Conservation (phyloP, 352 stramenopile genomes). For the Poterioochromonas sp. region DNA sequence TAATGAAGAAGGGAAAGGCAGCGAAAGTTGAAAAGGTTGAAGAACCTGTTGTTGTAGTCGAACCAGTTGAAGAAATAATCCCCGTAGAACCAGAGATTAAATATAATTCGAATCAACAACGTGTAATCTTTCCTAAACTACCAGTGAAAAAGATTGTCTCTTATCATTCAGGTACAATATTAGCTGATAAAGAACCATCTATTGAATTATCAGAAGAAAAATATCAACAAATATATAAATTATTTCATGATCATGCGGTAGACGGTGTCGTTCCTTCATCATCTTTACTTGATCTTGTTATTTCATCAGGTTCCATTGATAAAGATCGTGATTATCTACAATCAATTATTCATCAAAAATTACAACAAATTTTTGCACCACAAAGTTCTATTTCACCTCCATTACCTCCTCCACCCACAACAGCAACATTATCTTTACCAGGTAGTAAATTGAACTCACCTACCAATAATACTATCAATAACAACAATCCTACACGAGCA, state of each 20-base stretch:
- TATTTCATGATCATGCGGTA: background rate
- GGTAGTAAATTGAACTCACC: too few relatives aligned
- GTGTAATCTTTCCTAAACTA: background rate
- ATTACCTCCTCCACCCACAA: background rate
- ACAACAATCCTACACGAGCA: background rate
- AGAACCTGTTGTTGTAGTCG: too few relatives aligned
- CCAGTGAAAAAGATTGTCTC: background rate
- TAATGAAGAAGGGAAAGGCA: too few relatives aligned
- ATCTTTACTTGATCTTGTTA: background rate
- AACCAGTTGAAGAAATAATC: too few relatives aligned
- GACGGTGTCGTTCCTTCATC: background rate
- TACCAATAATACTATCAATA: background rate
- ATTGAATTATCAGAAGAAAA: background rate
- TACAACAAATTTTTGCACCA: background rate
- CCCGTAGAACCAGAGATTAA: too few relatives aligned
- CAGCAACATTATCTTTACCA: background rate
- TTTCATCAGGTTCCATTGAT: too few relatives aligned
- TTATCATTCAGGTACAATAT: background rate
- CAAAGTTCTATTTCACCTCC: background rate
- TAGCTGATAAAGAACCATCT: background rate
- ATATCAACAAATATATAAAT: background rate
- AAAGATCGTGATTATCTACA: too few relatives aligned
- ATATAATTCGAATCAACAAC: too few relatives aligned
- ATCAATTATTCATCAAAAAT: background rate
- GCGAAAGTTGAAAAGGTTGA: too few relatives aligned